Percentiles rank a stretch among this genome's conserved stretches.
Evolutionary conservation across 2,329 filamentous ascomycete genomes (phyloP).

Genomic region (Fusarium sp.): DNA sequence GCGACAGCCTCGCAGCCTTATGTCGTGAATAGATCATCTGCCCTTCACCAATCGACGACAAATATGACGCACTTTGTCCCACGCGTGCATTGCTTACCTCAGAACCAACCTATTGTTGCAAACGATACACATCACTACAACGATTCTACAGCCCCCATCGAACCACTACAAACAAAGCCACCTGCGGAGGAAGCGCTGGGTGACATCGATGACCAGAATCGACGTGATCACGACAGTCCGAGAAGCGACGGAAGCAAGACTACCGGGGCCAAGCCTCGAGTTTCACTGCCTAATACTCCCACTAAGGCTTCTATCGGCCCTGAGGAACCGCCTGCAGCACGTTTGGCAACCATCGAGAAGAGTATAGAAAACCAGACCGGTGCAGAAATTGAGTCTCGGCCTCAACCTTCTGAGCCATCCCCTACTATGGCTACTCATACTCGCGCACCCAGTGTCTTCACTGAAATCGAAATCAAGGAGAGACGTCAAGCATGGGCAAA

Average conservation of each 20-base stretch:
- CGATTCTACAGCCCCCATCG: not conserved
- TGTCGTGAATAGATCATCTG: not conserved
- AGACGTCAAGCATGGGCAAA: slow-evolving; percentile 50
- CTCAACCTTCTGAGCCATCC: not conserved
- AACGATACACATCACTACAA: not conserved
- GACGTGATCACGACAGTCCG: not conserved
- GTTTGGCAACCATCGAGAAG: not conserved
- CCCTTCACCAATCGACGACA: not conserved
- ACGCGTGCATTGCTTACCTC: not conserved
- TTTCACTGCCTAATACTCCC: slow-evolving; percentile 38
- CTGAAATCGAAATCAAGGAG: slow-evolving; percentile 47
- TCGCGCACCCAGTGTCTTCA: slow-evolving; percentile 42
- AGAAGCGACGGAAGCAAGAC: slow-evolving; percentile 12
- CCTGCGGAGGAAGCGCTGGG: slow-evolving; percentile 45
- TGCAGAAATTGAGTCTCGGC: not conserved
- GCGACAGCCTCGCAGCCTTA: slow-evolving; percentile 8
- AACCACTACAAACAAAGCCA: slow-evolving; percentile 45
- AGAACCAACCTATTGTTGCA: not conserved
- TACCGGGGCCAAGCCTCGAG: slow-evolving; percentile 29
- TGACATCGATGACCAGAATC: slow-evolving; percentile 2
- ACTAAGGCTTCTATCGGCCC: not conserved
- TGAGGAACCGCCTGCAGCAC: not conserved
- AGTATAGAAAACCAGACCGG: not conserved
- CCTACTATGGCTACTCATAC: slow-evolving; percentile 1
- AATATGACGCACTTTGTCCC: slow-evolving; percentile 3